Conservation (phyloP, 192 early-diverging fungal species). For the Bifiguratus adelaidae region DNA sequence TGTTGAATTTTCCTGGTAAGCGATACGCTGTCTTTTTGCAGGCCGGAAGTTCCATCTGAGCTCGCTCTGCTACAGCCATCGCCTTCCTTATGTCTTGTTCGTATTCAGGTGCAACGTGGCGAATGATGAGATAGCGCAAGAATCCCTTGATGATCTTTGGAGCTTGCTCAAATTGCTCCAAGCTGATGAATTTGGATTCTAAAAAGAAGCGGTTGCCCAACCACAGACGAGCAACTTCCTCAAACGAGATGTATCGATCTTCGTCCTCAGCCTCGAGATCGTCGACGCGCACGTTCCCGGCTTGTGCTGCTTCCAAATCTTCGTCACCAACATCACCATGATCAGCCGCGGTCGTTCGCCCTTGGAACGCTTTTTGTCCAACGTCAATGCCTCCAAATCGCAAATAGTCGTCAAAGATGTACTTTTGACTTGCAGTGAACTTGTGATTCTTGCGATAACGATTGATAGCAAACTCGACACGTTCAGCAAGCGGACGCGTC, state of each 20-base stretch:
- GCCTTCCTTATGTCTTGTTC: conserved; percentile 31
- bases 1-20: conserved; percentile 35
- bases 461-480: conserved; percentile 38
- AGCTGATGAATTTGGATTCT: conserved; percentile 26
- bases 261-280: conserved; percentile 25
- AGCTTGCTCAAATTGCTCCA: conserved; percentile 28
- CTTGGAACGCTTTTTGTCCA: conserved; percentile 35
- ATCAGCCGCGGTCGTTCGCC: conserved; percentile 19
- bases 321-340: conserved; percentile 22
- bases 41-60: conserved; percentile 31
- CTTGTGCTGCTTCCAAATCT: conserved; percentile 25
- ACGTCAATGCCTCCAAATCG: conserved; percentile 38
- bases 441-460: conserved; percentile 42
- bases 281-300: conserved; percentile 21
- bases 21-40: conserved; percentile 25
- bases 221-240: conserved; percentile 32
- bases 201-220: conserved; percentile 37
- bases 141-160: conserved; percentile 30
- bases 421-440: conserved; percentile 21
- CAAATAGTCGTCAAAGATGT: conserved; percentile 36
- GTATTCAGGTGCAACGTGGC: conserved; percentile 40
- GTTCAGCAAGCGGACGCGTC: conserved; percentile 26
- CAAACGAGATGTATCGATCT: conserved; percentile 22
- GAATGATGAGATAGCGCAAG: conserved; percentile 31
- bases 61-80: conserved; percentile 21